Evolutionary conservation across 345 rosid genomes (phyloP).

Genomic region (Clarkia xantiana): DNA sequence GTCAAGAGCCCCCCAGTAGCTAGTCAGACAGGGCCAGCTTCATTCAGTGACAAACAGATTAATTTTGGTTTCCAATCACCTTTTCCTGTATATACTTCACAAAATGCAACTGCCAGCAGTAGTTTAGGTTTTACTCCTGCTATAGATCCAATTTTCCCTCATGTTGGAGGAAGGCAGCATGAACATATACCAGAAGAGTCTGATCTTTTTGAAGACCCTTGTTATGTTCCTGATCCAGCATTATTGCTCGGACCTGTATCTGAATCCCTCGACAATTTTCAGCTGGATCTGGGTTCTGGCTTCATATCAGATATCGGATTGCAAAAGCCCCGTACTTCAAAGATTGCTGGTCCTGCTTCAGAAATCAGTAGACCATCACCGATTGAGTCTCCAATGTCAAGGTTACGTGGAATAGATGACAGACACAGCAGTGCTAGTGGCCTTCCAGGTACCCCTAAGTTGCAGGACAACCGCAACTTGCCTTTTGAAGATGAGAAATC

Average conservation of each 20-base stretch:
- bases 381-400: slow-evolving; percentile 77
- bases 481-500: slow-evolving; percentile 24
- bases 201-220: slow-evolving; percentile 85
- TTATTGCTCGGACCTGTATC: slow-evolving; percentile 95
- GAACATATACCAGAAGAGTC: slow-evolving; percentile 34
- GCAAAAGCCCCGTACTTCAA: slow-evolving; percentile 31
- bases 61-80: slow-evolving; percentile 79
- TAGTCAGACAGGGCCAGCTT: slow-evolving; percentile 8
- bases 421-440: too few relatives aligned
- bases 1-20: neutral
- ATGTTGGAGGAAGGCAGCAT: neutral
- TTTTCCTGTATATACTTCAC: slow-evolving; percentile 20
- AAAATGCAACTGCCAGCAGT: slow-evolving; percentile 30
- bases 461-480: too few relatives aligned
- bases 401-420: slow-evolving; percentile 49
- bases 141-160: slow-evolving; percentile 33
- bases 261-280: slow-evolving; percentile 77
- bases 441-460: too few relatives aligned
- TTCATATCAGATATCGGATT: slow-evolving; percentile 32
- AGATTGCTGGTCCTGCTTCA: slow-evolving; percentile 26
- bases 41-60: slow-evolving; percentile 76
- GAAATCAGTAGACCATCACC: slow-evolving; percentile 78
- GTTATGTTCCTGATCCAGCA: slow-evolving; percentile 73
- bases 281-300: slow-evolving; percentile 46
- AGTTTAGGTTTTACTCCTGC: slow-evolving; percentile 65